phyloP scores from a whole-genome alignment of 1,284 basidiomycete species.

The Rhodofomes roseus region DNA sequence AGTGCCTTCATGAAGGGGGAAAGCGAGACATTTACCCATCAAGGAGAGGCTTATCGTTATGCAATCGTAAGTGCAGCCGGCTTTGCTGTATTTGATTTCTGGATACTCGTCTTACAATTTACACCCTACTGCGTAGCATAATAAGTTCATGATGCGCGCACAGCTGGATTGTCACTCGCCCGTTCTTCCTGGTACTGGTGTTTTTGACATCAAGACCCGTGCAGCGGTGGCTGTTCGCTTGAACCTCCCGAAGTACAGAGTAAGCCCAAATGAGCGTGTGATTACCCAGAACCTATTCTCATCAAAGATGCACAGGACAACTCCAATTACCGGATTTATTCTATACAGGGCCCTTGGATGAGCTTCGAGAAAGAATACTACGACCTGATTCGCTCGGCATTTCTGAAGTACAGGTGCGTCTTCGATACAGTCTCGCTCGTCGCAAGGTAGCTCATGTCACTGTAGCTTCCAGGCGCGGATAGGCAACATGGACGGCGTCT shows the following conservation, averaged over 20 bases:
- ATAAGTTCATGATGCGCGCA: constrained; percentile 87
- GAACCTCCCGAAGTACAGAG: constrained; percentile 84
- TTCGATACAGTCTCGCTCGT: background rate
- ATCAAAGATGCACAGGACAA: constrained; percentile 50
- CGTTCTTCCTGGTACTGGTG: constrained; percentile 82
- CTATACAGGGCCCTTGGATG: constrained; percentile 56
- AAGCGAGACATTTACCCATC: constrained; percentile 29
- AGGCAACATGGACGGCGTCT: constrained; percentile 95
- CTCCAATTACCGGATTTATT: constrained; percentile 66
- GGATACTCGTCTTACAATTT: background rate
- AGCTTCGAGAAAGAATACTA: constrained; percentile 91
- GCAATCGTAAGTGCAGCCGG: constrained; percentile 54
- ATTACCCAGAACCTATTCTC: background rate
- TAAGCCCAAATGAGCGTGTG: constrained; percentile 20
- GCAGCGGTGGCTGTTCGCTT: constrained; percentile 83
- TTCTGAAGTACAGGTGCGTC: constrained; percentile 86
- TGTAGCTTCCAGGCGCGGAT: constrained; percentile 90
- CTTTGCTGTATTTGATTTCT: background rate
- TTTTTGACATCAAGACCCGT: constrained; percentile 97
- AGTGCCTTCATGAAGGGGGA: constrained; percentile 48
- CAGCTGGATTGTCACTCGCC: constrained; percentile 88
- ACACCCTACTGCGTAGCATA: constrained; percentile 42
- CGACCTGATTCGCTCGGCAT: constrained; percentile 90
- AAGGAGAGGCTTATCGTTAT: constrained; percentile 78
- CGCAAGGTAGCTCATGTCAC: background rate